phyloP scores from a whole-genome alignment of 2,329 filamentous ascomycete genomes.

The Alternaria consortialis region DNA sequence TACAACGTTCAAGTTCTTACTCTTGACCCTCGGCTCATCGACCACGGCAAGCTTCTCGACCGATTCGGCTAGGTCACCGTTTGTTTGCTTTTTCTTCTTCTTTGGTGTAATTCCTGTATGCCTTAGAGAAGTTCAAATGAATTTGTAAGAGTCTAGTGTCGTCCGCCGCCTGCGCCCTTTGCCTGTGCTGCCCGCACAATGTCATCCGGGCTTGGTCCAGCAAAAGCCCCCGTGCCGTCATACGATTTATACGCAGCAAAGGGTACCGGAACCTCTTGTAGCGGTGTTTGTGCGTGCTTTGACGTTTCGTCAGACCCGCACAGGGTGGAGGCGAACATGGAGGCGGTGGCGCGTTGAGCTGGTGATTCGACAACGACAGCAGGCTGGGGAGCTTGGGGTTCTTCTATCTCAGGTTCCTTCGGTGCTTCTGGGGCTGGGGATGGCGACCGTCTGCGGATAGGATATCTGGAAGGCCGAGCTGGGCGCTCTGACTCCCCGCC shows the following conservation, averaged over 20 bases:
- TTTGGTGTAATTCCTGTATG: slow-evolving; percentile 40
- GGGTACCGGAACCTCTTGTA: slow-evolving; percentile 49
- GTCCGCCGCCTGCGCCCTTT: slow-evolving; percentile 54
- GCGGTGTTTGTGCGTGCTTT: background rate
- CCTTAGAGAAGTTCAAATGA: slow-evolving; percentile 31
- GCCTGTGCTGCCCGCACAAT: slow-evolving; percentile 82
- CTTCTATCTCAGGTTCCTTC: slow-evolving; percentile 19
- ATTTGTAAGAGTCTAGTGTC: slow-evolving; percentile 33
- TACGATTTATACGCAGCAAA: slow-evolving; percentile 48
- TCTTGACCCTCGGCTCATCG: slow-evolving; percentile 65
- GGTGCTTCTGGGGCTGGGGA: slow-evolving; percentile 35
- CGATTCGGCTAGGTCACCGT: slow-evolving; percentile 55
- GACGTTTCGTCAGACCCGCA: slow-evolving; percentile 47
- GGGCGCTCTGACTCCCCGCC: slow-evolving; percentile 13
- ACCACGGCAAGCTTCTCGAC: slow-evolving; percentile 58
- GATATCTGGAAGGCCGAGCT: slow-evolving; percentile 31
- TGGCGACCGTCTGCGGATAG: slow-evolving; percentile 39
- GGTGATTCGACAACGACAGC: slow-evolving; percentile 37
- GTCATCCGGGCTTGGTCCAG: slow-evolving; percentile 90
- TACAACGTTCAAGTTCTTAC: slow-evolving; percentile 85
- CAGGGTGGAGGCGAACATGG: slow-evolving; percentile 61
- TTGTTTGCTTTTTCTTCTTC: slow-evolving; percentile 31
- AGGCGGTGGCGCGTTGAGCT: slow-evolving; percentile 58
- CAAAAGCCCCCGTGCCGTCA: slow-evolving; percentile 70
- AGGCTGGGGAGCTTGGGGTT: slow-evolving; percentile 28